phyloP scores from a whole-genome alignment of 257 asterid species.

The Solanum paucissectum region DNA sequence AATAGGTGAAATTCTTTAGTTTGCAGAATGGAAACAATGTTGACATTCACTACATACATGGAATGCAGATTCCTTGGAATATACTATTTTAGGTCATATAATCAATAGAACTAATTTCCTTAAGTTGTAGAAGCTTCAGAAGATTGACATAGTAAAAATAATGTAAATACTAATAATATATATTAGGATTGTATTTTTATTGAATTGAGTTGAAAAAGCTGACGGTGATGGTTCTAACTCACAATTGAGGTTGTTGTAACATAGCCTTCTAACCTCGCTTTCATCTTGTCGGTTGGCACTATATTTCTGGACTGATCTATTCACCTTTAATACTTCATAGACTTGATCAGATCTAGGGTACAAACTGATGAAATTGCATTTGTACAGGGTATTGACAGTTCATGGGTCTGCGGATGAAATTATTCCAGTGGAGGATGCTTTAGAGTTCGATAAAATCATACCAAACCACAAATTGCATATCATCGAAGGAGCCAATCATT shows the following conservation, averaged over 20 bases:
- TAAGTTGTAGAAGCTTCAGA: neutral
- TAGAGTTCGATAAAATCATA: slow-evolving; percentile 48
- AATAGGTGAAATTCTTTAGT: neutral
- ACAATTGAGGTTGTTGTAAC: neutral
- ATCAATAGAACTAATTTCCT: neutral
- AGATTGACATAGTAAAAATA: neutral
- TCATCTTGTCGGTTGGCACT: neutral
- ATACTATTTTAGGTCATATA: neutral
- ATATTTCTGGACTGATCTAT: neutral
- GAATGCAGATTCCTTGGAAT: neutral
- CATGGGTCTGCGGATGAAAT: slow-evolving; percentile 61
- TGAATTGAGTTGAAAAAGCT: neutral
- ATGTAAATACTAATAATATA: neutral
- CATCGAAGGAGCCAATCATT: slow-evolving; percentile 51
- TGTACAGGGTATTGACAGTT: slow-evolving; percentile 51
- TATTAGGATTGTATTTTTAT: neutral
- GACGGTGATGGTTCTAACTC: neutral
- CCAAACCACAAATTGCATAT: slow-evolving; percentile 43
- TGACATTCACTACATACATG: neutral
- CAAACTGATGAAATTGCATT: neutral
- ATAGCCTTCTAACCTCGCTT: neutral
- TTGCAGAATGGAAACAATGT: neutral
- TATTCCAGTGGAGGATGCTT: slow-evolving; percentile 49
- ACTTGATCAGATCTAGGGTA: neutral
- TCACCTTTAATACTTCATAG: neutral